Evolutionary conservation across 495 filamentous ascomycete genomes (phyloP), one percentile per base, ranked within the genome.

Genomic region (Lindgomyces ingoldianus): DNA sequence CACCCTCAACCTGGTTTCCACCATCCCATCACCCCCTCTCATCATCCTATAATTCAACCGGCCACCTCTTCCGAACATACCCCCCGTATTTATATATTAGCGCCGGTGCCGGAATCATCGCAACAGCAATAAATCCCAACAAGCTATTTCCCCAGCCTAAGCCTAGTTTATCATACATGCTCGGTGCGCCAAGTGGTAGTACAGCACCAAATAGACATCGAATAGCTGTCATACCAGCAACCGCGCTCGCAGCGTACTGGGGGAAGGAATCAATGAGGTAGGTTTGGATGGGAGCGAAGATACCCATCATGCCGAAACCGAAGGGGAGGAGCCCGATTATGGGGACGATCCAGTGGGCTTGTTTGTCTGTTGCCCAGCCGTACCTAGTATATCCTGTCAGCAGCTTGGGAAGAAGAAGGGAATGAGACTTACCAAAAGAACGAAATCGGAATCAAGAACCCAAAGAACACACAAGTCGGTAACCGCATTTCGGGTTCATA

Each of bases 321-420:
- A 87, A 81, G 10, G 84, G 72, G 0, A 77, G 62, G 0, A 78
- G 76, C 0, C 85, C 84, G 27, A 88, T 79, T 18, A 87, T 82
- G 2, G 86, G 85, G 26, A 81, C 80, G 25, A 60, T 64, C 71
- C 68, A 70, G 48, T 72, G 70, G 1, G 48, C 45, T 1, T 70
- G 36, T 14, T 63, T 46, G 14, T 72, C 21, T 1, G 67, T 53
- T 3, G 66, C 24, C 70, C 70, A 72, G 25, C 67, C 67, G 46
- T 72, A 69, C 57, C 57, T 61, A 24, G 26, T 3, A 10, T 26
- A 22, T 41, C 22, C n/a, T 3, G 45, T 51, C 39, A 61, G 57
- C 27, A 39, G 14, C 4, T 51, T 51, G 33, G 16, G 33, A 12
- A 11, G 51, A 45, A 3, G 33, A 27, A 19, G 48, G 26, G 21